phyloP scores from a whole-genome alignment of 768 basidiomycete genomes.

The Neoboletus magnificus region DNA sequence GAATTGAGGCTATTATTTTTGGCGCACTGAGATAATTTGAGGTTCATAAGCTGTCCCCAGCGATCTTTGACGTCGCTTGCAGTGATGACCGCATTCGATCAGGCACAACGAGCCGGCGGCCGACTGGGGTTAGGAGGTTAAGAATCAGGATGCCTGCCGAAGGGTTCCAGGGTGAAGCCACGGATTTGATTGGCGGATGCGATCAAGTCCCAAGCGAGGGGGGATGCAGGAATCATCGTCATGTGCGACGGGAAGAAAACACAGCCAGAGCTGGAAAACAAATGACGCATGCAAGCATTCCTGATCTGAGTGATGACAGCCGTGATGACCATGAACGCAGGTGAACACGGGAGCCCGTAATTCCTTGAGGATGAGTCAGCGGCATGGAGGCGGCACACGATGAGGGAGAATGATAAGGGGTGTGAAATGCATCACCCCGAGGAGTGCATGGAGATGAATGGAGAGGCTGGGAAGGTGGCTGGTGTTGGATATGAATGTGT shows the following conservation, averaged over 20 bases:
- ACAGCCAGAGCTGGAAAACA: neutral
- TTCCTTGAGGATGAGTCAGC: slow-evolving; percentile 12
- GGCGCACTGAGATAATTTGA: slow-evolving; percentile 25
- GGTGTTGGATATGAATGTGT: neutral
- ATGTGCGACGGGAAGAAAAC: slow-evolving; percentile 1
- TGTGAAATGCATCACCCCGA: slow-evolving; percentile 17
- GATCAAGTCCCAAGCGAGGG: neutral
- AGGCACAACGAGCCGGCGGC: slow-evolving; percentile 19
- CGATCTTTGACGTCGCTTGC: slow-evolving; percentile 28
- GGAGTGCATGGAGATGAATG: slow-evolving; percentile 23
- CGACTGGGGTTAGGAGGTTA: slow-evolving; percentile 1
- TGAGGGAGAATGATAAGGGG: slow-evolving; percentile 4
- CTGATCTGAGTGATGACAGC: slow-evolving; percentile 13
- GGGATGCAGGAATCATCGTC: neutral
- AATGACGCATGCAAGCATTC: slow-evolving; percentile 2
- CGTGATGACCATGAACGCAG: neutral
- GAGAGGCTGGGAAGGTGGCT: neutral
- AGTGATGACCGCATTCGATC: slow-evolving; percentile 20
- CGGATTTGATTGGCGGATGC: neutral
- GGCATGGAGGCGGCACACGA: neutral
- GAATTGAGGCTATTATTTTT: slow-evolving; percentile 32
- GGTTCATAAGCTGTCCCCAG: slow-evolving; percentile 7
- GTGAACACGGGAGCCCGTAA: slow-evolving; percentile 20
- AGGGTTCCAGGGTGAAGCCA: neutral
- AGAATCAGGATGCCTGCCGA: slow-evolving; percentile 13